Base-by-base conservation (phyloP, 352 stramenopile genomes). In the Globisporangium sylvaticum region DNA sequence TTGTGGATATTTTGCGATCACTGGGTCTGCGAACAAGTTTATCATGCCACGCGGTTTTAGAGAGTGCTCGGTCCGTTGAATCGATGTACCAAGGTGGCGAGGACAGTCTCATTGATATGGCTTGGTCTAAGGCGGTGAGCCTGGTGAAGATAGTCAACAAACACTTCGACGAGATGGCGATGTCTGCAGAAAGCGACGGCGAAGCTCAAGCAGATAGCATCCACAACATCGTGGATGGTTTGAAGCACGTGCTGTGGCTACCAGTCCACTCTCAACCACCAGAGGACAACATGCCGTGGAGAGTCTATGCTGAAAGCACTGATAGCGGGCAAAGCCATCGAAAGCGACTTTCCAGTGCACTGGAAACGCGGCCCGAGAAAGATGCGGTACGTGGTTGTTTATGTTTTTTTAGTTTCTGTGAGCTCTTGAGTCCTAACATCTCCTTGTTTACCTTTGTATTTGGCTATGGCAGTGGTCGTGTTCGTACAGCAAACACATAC, bases 61-160 rank as follows among this genome's bases (percentile, higher is more conserved):
- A 94, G 58, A 91, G 83, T 65, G 83, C 86, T 25, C 72, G 73
- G 7, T 89, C 73, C 0, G 81, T 94, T 27, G 82, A 94, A 60
- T 24, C 59, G 9, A 75, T 92, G 67, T 80, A 79, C 58, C 55
- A 55, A 29, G 69, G 76, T 64, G 57, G 66, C 5, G 64, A 58
- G 12, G 58, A 65, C 15, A 52, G 39, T 5, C 65, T 72, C 22
- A 34, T 55, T 14, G 69, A 75, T 10, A 60, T 64, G 7, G 79
- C 79, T 22, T 79, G 69, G 58, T 56, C 54, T 4, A 89, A 89
- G 54, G 76, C 84, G 0, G 58, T 74, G 27, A 91, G 78, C 52
- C 69, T 94, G 58, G 52, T 94, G 39, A 78, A 71, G 44, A 77
- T 94, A 31, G 81, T 89, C n/a, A 94, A 92, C 66, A 83, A 80